phyloP scores from a whole-genome alignment of 257 asterid species.

The Osmanthus fragrans region DNA sequence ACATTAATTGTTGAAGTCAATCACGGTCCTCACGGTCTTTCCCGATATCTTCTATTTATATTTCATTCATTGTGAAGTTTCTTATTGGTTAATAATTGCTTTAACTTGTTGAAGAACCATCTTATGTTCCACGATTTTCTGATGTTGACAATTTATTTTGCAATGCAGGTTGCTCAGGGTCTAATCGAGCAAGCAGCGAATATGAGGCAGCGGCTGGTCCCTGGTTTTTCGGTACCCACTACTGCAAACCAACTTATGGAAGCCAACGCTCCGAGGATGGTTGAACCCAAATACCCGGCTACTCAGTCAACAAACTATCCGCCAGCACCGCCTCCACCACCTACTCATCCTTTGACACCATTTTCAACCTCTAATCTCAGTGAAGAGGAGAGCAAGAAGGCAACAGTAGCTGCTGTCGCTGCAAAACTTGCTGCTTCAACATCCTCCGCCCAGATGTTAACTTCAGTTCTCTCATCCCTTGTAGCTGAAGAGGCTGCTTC shows the following conservation, averaged over 20 bases:
- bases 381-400: slow-evolving; percentile 78
- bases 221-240: slow-evolving; percentile 32
- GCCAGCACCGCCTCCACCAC: slow-evolving; percentile 38
- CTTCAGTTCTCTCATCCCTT: slow-evolving; percentile 81
- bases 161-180: slow-evolving; percentile 61
- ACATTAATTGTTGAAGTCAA: too few species aligned
- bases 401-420: slow-evolving; percentile 89
- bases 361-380: slow-evolving; percentile 40
- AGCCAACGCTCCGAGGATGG: slow-evolving; percentile 9
- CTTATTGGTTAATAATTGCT: background rate
- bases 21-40: background rate
- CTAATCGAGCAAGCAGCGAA: slow-evolving; percentile 58
- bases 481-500: slow-evolving; percentile 95
- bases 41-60: background rate
- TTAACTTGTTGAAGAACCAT: background rate
- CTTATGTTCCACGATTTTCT: background rate
- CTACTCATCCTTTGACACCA: slow-evolving; percentile 36
- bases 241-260: slow-evolving; percentile 32
- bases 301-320: slow-evolving; percentile 32
- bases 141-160: slow-evolving; percentile 13
- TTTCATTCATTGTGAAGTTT: background rate
- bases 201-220: slow-evolving; percentile 47
- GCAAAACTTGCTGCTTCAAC: slow-evolving; percentile 88
- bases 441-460: slow-evolving; percentile 93
- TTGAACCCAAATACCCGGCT: slow-evolving; percentile 42